Base-by-base conservation (phyloP, 148 eudicot species). In the Pharnaceum exiguum region DNA sequence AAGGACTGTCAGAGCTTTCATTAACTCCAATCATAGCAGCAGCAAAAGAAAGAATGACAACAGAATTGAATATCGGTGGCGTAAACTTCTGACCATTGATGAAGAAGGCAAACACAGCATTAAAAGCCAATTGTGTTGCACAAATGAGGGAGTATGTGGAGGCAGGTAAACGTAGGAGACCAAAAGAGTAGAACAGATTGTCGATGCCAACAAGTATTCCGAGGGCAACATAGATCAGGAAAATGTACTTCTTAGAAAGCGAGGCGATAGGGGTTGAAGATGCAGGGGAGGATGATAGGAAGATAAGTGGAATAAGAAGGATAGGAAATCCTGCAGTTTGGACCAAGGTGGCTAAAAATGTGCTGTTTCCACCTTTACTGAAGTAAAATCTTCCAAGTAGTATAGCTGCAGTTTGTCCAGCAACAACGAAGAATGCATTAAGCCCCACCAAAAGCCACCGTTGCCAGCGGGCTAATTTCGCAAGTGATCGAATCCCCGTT, bases 81-180 rank as follows among this genome's bases (percentile, higher is more conserved):
- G 96, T 87, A 46, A 82, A 79, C 48, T 85, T 85, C 49, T 91
- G 98, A 7, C 74, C 67, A 38, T 91, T 91, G 72, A 91, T 79
- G 67, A 91, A 85, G 71, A 55, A 85, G 12, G 98, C 77, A 60
- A 77, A 85, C 35, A 91, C 27, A 1, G 93, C 96, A 57, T 81
- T 87, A 65, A 79, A 91, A 11, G 70, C 87, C 59, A 91, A 67
- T 46, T 87, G 94, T 52, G 87, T 78, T 3, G 97, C 89, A 60
- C 97, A 87, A 55, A 91, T 79, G 72, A 91, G 96, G 25, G 97
- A 85, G 48, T 91, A 87, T 33, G 97, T 87, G 26, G 96, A 87
- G 50, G 87, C 93, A 1, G 97, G 81, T 56, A 91, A 82, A 65
- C 87, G 85, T 22, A 79, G 30, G 23, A 91, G 78, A 21, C 90